These are phyloP conservation scores for Zychaea mexicana DNA, from an alignment of 371 early-diverging fungal species.

Conservation along the genomic window DNA sequence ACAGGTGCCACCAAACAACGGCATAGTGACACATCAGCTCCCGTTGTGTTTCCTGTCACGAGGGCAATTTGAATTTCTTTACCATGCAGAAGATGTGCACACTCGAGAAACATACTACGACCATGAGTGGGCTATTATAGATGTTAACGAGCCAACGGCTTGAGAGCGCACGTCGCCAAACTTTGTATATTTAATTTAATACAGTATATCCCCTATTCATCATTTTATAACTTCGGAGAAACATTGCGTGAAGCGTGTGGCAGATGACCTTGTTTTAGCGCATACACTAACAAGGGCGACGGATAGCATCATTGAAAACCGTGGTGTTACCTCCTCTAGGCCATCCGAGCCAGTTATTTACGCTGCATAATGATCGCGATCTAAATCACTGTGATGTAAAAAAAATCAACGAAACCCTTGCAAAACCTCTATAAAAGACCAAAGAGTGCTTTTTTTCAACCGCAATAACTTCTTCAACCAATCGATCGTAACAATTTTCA, in stretches of 20 bases:
- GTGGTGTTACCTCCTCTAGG: no score
- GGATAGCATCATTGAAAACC: no score
- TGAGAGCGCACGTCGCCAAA: no score
- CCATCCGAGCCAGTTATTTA: background rate
- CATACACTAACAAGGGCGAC: no score
- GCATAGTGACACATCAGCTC: conserved; percentile 34
- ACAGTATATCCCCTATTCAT: no score
- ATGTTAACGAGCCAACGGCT: conserved; percentile 14
- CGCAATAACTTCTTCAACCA: background rate
- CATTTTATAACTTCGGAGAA: no score
- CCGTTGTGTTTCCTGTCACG: conserved; percentile 66
- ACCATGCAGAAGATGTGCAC: conserved; percentile 69
- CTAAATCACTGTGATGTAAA: background rate
- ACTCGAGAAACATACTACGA: conserved; percentile 61
- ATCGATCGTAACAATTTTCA: background rate
- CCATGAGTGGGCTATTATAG: conserved; percentile 51
- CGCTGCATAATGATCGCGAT: background rate
- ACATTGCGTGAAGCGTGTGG: no score
- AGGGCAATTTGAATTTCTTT: conserved; percentile 63
- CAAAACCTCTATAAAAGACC: background rate
- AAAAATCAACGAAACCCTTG: background rate
- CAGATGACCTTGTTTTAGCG: no score
- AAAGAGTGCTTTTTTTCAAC: background rate
- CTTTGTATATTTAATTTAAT: no score
- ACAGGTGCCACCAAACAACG: conserved; percentile 33